phyloP scores from a whole-genome alignment of 2,329 filamentous ascomycete genomes.

The Nothophoma quercina region DNA sequence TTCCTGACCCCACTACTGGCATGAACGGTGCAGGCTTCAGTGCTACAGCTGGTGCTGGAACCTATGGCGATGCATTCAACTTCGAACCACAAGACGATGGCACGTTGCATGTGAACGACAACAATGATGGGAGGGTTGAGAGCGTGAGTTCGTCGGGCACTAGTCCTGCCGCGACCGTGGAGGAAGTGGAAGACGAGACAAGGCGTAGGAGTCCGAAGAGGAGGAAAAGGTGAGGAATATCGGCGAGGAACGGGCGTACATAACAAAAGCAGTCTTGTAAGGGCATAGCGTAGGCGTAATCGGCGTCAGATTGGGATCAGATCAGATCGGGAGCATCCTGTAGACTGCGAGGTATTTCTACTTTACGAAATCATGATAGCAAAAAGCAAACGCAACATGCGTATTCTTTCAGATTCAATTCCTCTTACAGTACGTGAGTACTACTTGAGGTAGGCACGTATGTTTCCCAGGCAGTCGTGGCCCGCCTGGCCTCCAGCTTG shows the following conservation, averaged over 20 bases:
- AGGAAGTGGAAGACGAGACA: slow-evolving; percentile 47
- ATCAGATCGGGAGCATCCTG: neutral
- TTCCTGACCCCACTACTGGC: slow-evolving; percentile 18
- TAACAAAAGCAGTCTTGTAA: too few relatives aligned
- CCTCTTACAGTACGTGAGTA: too few relatives aligned
- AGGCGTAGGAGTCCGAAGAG: slow-evolving; percentile 39
- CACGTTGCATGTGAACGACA: slow-evolving; percentile 8
- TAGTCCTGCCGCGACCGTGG: slow-evolving; percentile 48
- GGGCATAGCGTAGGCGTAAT: slow-evolving; percentile 8
- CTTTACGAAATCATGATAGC: slow-evolving; percentile 10
- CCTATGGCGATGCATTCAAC: slow-evolving; percentile 15
- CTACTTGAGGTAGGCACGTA: too few relatives aligned
- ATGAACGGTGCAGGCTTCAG: slow-evolving; percentile 6
- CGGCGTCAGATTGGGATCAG: neutral
- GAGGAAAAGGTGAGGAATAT: slow-evolving; percentile 31
- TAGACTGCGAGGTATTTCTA: neutral
- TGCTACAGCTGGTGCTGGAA: slow-evolving; percentile 4
- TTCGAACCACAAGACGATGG: slow-evolving; percentile 17
- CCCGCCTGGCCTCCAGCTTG: too few relatives aligned
- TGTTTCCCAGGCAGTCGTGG: too few relatives aligned
- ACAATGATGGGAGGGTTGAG: slow-evolving; percentile 45
- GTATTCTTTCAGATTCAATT: too few relatives aligned
- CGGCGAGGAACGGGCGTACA: too few relatives aligned
- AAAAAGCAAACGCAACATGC: neutral
- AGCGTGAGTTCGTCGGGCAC: slow-evolving; percentile 52